Evolutionary conservation across 2,329 filamentous ascomycete species (phyloP).

Genomic region (Seiridium unicorne): DNA sequence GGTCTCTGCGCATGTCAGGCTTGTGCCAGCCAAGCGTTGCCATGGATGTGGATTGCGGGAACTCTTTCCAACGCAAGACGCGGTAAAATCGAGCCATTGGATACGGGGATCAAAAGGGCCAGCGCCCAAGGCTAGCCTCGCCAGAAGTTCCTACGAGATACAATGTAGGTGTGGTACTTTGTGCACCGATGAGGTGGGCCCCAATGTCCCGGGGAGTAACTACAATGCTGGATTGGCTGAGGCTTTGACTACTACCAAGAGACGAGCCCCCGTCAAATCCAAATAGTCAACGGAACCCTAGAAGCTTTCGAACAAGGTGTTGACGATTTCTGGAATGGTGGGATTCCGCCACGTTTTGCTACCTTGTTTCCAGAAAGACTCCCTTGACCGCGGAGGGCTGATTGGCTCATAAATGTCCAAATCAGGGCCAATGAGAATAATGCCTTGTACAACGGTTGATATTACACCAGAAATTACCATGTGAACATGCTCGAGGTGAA

Average conservation of each 20-base stretch:
- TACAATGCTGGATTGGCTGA: background rate
- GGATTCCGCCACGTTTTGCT: background rate
- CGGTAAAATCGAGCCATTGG: background rate
- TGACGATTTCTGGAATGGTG: background rate
- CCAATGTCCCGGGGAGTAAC: background rate
- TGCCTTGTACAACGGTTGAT: background rate
- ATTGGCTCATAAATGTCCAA: background rate
- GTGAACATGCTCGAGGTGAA: too few species aligned
- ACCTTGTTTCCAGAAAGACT: background rate
- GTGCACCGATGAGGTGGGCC: background rate
- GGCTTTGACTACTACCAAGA: background rate
- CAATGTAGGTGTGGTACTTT: background rate
- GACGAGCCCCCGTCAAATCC: background rate
- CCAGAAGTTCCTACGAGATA: background rate
- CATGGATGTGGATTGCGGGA: background rate
- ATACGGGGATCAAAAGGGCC: background rate
- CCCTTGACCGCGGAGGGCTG: background rate
- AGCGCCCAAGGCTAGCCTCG: background rate
- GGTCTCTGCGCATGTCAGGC: too few species aligned
- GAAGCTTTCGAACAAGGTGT: background rate
- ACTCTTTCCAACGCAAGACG: background rate
- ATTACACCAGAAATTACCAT: background rate
- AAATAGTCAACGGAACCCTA: too few species aligned
- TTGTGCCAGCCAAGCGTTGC: too few species aligned
- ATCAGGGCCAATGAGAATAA: background rate